A percentile compares a stretch with the other conserved stretches of the same genome.
Evolutionary conservation across 169 alveolate species (phyloP).

Genomic region (Prorocentrum cordatum): DNA sequence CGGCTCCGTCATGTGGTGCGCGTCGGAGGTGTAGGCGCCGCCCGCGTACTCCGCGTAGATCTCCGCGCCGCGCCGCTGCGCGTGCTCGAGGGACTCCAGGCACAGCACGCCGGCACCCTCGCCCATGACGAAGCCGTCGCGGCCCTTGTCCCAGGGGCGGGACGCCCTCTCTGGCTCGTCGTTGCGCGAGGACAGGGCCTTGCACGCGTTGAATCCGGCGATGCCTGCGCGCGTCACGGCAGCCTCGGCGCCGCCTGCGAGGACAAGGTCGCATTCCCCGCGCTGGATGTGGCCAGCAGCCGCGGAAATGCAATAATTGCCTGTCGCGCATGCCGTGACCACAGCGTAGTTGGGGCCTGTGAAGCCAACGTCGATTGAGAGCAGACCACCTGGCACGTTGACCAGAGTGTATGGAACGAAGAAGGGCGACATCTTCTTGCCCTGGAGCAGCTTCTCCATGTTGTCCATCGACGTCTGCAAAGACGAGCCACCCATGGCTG

Average conservation of each 20-base stretch:
- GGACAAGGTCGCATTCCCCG: conserved; percentile 33
- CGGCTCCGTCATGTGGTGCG: conserved; percentile 54
- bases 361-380: conserved; percentile 33
- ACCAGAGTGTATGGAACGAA: conserved; percentile 51
- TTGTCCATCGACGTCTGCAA: conserved; percentile 34
- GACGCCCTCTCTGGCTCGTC: conserved; percentile 56
- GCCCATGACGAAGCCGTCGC: conserved; percentile 68
- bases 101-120: conserved; percentile 66
- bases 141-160: conserved; percentile 60
- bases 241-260: conserved; percentile 60
- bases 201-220: background rate
- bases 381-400: conserved; percentile 53
- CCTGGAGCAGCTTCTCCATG: conserved; percentile 60
- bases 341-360: conserved; percentile 3
- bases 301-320: conserved; percentile 40
- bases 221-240: conserved; percentile 28
- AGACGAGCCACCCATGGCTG: conserved; percentile 47
- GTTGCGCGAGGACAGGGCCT: conserved; percentile 51
- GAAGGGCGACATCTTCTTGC: conserved; percentile 28
- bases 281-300: conserved; percentile 38
- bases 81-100: conserved; percentile 41
- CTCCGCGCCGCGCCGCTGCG: conserved; percentile 25
- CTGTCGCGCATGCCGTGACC: conserved; percentile 29
- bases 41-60: conserved; percentile 64
- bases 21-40: conserved; percentile 46